Evolutionary conservation across 495 filamentous ascomycete species (phyloP), one percentile per base, ranked within the genome.

Genomic region (Lasiosphaeria hispida): DNA sequence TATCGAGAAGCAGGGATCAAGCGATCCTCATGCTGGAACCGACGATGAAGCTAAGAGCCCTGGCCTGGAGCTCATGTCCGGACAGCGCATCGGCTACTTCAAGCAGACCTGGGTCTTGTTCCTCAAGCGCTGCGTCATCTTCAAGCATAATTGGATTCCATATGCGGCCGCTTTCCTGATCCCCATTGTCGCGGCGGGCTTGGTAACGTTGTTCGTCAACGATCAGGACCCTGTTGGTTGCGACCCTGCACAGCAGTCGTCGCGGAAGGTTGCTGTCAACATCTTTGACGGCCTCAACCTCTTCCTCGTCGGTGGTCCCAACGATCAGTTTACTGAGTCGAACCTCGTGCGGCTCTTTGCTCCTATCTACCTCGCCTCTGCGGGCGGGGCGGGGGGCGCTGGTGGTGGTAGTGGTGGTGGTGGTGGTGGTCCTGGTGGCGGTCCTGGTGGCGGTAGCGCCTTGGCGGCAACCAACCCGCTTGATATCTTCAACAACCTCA

Each of bases 71-170:
- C 82, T 96, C 15, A 75, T 86, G 23, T 85, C 86, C 3, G 91
- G 91, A 4, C 77, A 76, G 55, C 78, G 79, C 15, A 85, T 92
- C 43, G 77, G 81, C 11, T 81, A 87, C 60, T 60, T 82, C 9
- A 75, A 75, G 33, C 91, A 96, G 74, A 81, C 80, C 0, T 82
- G 78, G 70, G 84, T 91, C 9, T 70, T 96, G 11, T 91, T 94
- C 67, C 73, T 78, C 39, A 96, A 96, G 71, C 78, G 91, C 14
- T 77, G 82, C 53, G 90, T 86, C 3, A 88, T 96, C 43, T 75
- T 93, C 48, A 85, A 86, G 55, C 78, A 84, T 41, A 92, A 92
- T 64, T 87, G 82, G 72, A 77, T 92, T 49, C 89, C 90, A 6
- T 89, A 87, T 39, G 68, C 81, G 4, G 85, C 83, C 8, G 89